Base-by-base conservation (phyloP, 2,329 filamentous ascomycete species). In the Phialocephala sp. region DNA sequence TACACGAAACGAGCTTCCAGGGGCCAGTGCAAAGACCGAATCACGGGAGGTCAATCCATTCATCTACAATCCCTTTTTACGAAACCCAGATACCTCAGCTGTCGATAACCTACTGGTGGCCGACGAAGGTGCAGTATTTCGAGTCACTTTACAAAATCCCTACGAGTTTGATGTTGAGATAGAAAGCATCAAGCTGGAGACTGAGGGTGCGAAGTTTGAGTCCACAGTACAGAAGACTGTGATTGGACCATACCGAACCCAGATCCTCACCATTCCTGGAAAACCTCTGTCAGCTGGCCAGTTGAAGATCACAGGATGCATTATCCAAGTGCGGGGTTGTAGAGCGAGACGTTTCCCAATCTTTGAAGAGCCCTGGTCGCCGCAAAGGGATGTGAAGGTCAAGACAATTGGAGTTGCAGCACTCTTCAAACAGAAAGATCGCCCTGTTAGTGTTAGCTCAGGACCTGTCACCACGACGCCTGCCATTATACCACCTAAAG, bases 81-180 rank as follows among this genome's bases (percentile, higher is more conserved):
- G 93, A 77, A 84, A 84, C 61, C 79, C 84, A 0, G 84, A 87
- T 50, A 84, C 89, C 60, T 84, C 84, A 27, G 81, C 81, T 20
- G 81, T 83, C 1, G 88, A 93, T 65, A 85, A 84, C 64, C 85
- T 93, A 0, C 82, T 97, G 36, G 91, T 98, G 22, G 89, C 92
- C 4, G 89, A 89, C 18, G 94, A 98, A 77, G 80, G 86, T 65
- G 89, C 91, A 1, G 88, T 85, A 4, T 97, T 97, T 77, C 86
- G 87, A 71, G 85, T 98, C 36, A 93, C 91, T 1, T 81, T 99
- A 20, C 95, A 98, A 75, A 99, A 99, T 72, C 93, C 94, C 0
- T 97, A 93, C 72, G 94, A 98, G 66, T 90, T 98, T 69, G 93
- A 97, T 68, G 81, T 99, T 4, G 92, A 97, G 62, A 89, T 99